Evolutionary conservation across 1,139 yeast genomes (phyloP), one percentile per base, ranked within the genome.

Genomic region (Scheffersomyces stambukii): DNA sequence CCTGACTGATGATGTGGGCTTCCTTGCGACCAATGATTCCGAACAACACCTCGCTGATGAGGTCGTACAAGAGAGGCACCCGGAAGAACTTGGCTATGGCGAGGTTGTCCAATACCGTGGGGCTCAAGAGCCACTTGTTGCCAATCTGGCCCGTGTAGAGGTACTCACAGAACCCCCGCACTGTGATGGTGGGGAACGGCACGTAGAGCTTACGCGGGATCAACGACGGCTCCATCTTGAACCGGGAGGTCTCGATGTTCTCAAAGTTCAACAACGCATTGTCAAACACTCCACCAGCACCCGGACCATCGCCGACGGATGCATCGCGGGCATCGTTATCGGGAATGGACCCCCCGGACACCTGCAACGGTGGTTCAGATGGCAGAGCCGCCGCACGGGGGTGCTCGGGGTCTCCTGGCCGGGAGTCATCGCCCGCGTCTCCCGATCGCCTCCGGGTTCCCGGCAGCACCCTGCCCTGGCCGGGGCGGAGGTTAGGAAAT

Each of bases 81-180:
- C 76, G 77, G 45, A 75, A 80, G 36, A 74, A 67, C 41, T 78
- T 77, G 2, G 86, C 70, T 42, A 80, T 64, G 16, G 76, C 54
- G 41, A 81, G 60, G 30, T 77, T 65, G 40, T 81, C 88, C 32
- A 80, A 61, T 1, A 83, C 71, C 0, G 83, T 77, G 0, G 89
- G 89, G 2, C 72, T 62, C 19, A 81, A 54, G 9, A 68, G 54
- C 89, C 89, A 81, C 42, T 74, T 78, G 35, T 79, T 76, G 19
- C 85, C 86, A 19, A 82, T 73, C 52, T 81, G 88, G 1, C 91
- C 93, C 6, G 89, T 81, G 45, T 79, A 81, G 36, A 82, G 62
- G 50, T 76, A 82, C 45, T 82, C 91, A 24, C 81, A 64, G 42
- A 81, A 73, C 1, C 85, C 86, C 33, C 65, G 67, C 8, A 81